Conservation (phyloP, 2,329 filamentous ascomycete genomes). For the Apiospora aurea region DNA sequence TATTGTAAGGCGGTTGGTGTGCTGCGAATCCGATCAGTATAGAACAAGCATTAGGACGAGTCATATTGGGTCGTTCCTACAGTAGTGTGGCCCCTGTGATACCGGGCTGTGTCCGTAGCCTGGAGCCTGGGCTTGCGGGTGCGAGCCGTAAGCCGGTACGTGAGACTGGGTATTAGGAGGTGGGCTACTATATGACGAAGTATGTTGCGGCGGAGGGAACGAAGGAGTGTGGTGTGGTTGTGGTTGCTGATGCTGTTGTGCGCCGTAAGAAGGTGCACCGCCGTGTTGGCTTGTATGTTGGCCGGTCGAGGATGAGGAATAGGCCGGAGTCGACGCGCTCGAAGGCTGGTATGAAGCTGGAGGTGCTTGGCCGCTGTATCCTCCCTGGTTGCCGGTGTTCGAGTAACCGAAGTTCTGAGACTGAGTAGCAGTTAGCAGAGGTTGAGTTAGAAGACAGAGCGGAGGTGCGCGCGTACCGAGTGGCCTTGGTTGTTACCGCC, state of each 20-base stretch:
- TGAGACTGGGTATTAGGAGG: constrained; percentile 30
- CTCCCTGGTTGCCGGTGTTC: constrained; percentile 56
- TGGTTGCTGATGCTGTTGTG: constrained; percentile 1
- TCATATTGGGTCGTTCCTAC: constrained; percentile 32
- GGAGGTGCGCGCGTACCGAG: constrained; percentile 43
- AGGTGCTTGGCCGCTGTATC: constrained; percentile 69
- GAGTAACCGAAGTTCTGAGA: constrained; percentile 70
- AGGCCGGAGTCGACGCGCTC: constrained; percentile 37
- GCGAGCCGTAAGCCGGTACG: constrained; percentile 27
- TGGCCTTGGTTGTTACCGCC: constrained; percentile 54
- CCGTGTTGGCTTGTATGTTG: constrained; percentile 24
- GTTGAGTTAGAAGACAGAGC: not conserved
- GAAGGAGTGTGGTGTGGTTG: constrained; percentile 37
- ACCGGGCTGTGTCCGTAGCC: constrained; percentile 40
- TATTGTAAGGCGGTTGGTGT: constrained; percentile 36
- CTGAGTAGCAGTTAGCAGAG: constrained; percentile 37
- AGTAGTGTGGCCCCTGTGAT: constrained; percentile 40
- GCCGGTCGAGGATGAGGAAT: constrained; percentile 36
- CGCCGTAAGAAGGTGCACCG: constrained; percentile 32
- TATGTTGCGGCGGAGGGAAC: constrained; percentile 35
- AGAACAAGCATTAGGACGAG: not conserved
- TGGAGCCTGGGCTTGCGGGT: constrained; percentile 33
- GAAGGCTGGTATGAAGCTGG: constrained; percentile 64
- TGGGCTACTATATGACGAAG: constrained; percentile 34
- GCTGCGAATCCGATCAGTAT: constrained; percentile 28